Conservation (phyloP, 208 protist species). For the Acanthamoeba castellanii region DNA sequence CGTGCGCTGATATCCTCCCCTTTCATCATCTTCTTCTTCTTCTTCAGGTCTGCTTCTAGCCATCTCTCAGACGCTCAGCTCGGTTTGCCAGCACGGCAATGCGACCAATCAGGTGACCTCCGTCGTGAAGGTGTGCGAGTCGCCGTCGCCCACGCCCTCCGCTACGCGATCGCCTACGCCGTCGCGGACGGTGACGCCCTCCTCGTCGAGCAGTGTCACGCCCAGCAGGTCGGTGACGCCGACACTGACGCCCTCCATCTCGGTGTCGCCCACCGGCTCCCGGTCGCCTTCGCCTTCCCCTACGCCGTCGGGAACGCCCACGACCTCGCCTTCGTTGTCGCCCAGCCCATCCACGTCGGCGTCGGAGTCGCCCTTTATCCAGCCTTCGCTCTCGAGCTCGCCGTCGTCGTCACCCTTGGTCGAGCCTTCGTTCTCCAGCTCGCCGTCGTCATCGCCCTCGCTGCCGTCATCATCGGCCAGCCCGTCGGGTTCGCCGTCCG, state of each 20-base stretch:
- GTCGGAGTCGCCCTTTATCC: not conserved
- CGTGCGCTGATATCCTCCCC: no score
- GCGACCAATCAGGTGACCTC: no score
- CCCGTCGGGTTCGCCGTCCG: no score
- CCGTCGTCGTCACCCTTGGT: no score
- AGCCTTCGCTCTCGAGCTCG: not conserved
- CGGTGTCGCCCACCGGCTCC: not conserved
- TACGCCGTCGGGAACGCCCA: not conserved
- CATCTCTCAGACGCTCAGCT: no score
- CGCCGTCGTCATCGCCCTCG: no score
- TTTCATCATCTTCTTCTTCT: no score
- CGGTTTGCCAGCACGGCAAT: no score
- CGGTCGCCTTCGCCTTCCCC: not conserved
- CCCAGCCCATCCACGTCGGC: not conserved
- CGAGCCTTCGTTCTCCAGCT: no score
- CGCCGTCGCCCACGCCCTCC: not conserved
- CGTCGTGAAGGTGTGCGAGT: not conserved
- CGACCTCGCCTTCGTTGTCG: not conserved
- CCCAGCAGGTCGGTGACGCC: not conserved
- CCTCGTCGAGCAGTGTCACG: not conserved
- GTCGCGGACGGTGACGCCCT: not conserved
- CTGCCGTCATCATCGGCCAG: not conserved
- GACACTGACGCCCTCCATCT: not conserved
- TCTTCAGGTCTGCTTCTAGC: no score
- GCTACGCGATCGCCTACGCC: not conserved